Conservation (phyloP, 192 early-diverging fungal genomes). For the Coemansia furcata region DNA sequence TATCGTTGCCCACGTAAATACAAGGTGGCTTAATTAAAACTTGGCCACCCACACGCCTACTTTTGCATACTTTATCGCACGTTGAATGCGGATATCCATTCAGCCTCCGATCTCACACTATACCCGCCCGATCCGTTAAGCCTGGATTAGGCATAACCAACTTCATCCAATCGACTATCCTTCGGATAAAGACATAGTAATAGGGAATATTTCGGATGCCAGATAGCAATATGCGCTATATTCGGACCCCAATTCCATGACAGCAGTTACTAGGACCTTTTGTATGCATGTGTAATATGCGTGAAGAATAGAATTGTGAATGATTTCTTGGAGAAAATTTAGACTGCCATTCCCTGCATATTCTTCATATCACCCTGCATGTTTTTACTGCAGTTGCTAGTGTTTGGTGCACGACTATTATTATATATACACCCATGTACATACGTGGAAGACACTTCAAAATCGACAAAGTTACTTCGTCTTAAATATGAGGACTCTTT, state of each 20-base stretch:
- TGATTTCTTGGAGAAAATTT: background rate
- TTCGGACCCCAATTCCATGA: background rate
- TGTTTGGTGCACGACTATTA: background rate
- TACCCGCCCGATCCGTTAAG: background rate
- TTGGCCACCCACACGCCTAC: background rate
- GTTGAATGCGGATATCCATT: background rate
- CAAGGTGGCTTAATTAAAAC: background rate
- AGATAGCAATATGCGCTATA: background rate
- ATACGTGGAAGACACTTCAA: background rate
- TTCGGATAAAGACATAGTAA: background rate
- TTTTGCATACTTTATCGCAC: background rate
- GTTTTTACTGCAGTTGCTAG: background rate
- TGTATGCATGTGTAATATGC: background rate
- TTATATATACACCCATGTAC: background rate
- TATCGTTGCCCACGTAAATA: background rate
- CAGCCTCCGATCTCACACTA: background rate
- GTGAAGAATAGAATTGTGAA: background rate
- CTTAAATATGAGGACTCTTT: background rate
- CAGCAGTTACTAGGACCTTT: background rate
- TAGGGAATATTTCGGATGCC: background rate
- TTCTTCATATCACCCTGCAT: conserved; percentile 2
- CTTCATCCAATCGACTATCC: background rate
- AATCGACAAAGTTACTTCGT: background rate
- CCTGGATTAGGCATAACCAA: background rate
- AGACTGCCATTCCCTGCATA: background rate